Conservation (phyloP, 345 rosid genomes). For the Brassica nigra region DNA sequence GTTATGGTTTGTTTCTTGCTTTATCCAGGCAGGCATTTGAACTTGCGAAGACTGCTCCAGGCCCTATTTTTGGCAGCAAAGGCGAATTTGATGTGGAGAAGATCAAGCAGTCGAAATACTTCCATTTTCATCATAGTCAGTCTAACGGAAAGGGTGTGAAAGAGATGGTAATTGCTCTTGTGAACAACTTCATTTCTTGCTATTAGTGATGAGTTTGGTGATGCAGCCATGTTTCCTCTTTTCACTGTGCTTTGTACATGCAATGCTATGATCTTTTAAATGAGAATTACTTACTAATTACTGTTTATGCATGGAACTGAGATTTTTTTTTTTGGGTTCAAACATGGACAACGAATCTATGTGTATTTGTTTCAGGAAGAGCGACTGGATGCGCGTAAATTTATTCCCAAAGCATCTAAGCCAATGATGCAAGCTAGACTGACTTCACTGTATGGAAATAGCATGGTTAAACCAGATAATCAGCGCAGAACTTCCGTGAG, state of each 20-base stretch:
- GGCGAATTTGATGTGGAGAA: constrained; percentile 56
- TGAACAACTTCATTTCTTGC: constrained; percentile 17
- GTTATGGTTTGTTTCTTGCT: constrained; percentile 12
- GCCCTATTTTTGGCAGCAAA: constrained; percentile 54
- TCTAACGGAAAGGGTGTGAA: constrained; percentile 46
- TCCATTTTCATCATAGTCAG: constrained; percentile 52
- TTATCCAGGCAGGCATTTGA: constrained; percentile 72
- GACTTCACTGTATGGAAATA: constrained; percentile 75
- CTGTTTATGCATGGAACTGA: background rate
- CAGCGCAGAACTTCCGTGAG: constrained; percentile 42
- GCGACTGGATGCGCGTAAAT: constrained; percentile 40
- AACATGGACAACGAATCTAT: background rate
- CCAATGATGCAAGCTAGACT: constrained; percentile 58
- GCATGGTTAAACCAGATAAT: constrained; percentile 46
- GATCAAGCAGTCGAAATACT: constrained; percentile 71
- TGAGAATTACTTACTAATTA: background rate
- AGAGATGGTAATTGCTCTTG: constrained; percentile 34
- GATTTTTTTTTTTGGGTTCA: background rate
- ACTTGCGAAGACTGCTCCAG: constrained; percentile 65
- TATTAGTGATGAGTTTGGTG: constrained; percentile 15
- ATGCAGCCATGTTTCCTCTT: constrained; percentile 2
- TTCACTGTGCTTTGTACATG: constrained; percentile 4
- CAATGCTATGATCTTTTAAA: background rate
- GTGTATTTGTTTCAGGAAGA: constrained; percentile 56
- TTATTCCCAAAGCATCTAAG: constrained; percentile 51